Evolutionary conservation across 1,284 basidiomycete genomes (phyloP), one percentile per base, ranked within the genome.

Genomic region (Somion occarium): DNA sequence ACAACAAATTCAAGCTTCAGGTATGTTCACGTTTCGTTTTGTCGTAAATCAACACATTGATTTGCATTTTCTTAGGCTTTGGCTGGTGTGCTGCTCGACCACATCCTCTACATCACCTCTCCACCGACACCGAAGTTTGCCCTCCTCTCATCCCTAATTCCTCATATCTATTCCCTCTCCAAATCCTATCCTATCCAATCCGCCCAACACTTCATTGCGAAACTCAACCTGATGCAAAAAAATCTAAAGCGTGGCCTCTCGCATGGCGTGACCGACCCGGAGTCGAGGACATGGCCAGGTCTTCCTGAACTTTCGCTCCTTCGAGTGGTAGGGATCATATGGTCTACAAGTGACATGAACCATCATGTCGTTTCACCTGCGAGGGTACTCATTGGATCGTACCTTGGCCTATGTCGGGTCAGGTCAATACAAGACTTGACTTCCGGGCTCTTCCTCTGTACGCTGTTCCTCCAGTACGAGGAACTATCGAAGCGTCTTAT

Each of bases 341-440:
- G 94, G 94, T 90, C 95, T 1, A 95, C 95, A 0, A 96, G 92
- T 64, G 97, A 99, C 70, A 82, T 94, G 69, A 88, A 86, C 51
- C 95, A 99, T 66, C 82, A 87, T 0, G 93, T 99, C 45, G 75
- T 91, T 20, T 89, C 92, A 0, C 93, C 95, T 0, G 80, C 94
- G 0, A 80, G 92, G 44, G 69, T 98, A 20, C 79, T 99, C 44
- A 91, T 98, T 73, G 92, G 89, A 1, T 88, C 94, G 49, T 99
- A 98, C 65, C 83, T 99, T 13, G 87, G 85, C 2, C 79, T 99
- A 41, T 80, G 84, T 45, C 84, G 93, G 3, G 79, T 99, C 3
- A 78, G 95, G 44, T 82, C 80, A 5, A 64, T 90, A 7, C 57
- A 68, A 11, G 95, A 99, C 67, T 61, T 98, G 42, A 79, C 88